These are phyloP conservation scores for Ophiostoma ulmi DNA, from an alignment of 2,329 filamentous ascomycete species.

Conservation along the genomic window DNA sequence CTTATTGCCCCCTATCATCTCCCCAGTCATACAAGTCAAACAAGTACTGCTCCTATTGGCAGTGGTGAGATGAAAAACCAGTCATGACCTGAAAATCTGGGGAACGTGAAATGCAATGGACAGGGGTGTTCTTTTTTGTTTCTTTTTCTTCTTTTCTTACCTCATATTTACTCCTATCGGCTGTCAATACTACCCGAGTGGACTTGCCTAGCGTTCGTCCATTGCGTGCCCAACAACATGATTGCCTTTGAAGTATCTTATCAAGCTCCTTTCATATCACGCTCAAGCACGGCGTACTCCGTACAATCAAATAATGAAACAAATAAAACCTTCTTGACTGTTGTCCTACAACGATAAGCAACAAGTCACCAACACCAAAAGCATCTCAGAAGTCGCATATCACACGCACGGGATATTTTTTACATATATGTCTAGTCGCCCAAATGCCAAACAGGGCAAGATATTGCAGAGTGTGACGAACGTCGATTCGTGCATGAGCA, in stretches of 20 bases:
- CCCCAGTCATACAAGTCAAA: neutral
- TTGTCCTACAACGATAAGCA: neutral
- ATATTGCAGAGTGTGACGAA: neutral
- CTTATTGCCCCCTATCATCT: neutral
- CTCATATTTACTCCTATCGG: neutral
- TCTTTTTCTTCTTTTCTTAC: neutral
- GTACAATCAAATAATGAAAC: neutral
- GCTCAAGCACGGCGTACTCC: neutral
- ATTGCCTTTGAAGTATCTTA: neutral
- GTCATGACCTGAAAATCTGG: slow-evolving; percentile 11
- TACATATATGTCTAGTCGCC: neutral
- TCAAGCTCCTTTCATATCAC: neutral
- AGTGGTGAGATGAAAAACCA: neutral
- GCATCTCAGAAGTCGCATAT: neutral
- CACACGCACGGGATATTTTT: neutral
- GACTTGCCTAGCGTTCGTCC: neutral
- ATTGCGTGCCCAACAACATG: neutral
- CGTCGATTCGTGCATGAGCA: neutral
- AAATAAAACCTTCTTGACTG: neutral
- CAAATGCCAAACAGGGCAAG: neutral
- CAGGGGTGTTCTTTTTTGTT: neutral
- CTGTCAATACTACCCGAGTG: neutral
- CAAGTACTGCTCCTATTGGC: neutral
- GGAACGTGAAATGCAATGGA: slow-evolving; percentile 10
- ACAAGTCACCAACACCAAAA: neutral